Base-by-base conservation (phyloP, 176 grass and related monocot species). In the Cocos nucifera region DNA sequence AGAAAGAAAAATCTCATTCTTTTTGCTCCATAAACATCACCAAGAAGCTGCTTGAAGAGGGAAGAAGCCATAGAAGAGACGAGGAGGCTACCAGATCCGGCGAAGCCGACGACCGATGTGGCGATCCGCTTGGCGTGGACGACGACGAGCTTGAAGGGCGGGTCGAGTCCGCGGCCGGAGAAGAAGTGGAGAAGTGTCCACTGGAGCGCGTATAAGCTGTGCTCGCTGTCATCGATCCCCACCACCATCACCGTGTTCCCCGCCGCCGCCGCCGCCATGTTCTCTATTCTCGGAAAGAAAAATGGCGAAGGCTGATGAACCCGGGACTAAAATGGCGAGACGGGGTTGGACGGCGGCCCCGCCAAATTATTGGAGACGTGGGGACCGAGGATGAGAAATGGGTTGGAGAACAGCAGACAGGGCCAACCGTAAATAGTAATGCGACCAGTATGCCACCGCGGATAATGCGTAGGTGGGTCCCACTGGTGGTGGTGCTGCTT, bases 161-260 rank as follows among this genome's bases (percentile, higher is more conserved):
- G 72, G 26, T 20, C 12, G 53, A 48, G 50, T 12, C 12, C 57
- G 0, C 63, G 53, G 30, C 35, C 10, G 28, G 80, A 56, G 87
- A 97, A 97, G 81, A 97, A 97, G 79, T 90, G 92, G 25, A 29
- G 71, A 2, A 97, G 76, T 18, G 78, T 84, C 92, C 87, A 97
- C 83, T 88, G 83, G 50, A 95, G 82, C 53, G 90, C 90, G 78
- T 95, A 81, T 77, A 70, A 76, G 79, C 90, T 95, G 70, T 80
- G 81, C 2, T 97, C 87, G 83, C 92, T 97, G 57, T 97, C 92
- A 78, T 97, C 92, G 26, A 91, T 69, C 22, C 75, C 92, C 4
- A 82, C 83, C 75, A 97, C 83, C 87, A 91, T 14, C 35, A 44
- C 35, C 10, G 35, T 44, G 10, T 3, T 91, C 23, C 62, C 75